These are phyloP conservation scores for Boletus semigastroideus DNA, from an alignment of 1,284 basidiomycete genomes.

Conservation along the genomic window DNA sequence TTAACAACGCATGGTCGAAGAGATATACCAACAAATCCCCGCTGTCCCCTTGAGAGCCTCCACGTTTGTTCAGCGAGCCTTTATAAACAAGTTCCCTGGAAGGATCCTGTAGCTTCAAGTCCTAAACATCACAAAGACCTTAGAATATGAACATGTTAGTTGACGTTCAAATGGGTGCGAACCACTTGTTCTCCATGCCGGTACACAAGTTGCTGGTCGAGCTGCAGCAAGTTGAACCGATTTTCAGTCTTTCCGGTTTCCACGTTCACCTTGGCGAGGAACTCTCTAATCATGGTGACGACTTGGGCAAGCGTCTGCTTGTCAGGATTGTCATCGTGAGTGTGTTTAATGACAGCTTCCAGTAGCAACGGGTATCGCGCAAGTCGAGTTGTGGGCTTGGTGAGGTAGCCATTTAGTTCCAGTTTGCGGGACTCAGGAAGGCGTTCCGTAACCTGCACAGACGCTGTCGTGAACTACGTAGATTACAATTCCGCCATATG, in stretches of 20 bases:
- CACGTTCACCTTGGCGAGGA: conserved; percentile 86
- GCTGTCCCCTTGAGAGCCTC: conserved; percentile 72
- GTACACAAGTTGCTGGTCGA: conserved; percentile 79
- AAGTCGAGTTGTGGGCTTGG: conserved; percentile 96
- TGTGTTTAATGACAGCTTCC: conserved; percentile 92
- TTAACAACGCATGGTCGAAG: conserved; percentile 95
- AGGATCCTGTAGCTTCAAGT: conserved; percentile 69
- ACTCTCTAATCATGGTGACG: conserved; percentile 78
- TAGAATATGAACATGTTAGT: not conserved
- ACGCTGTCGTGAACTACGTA: conserved; percentile 10
- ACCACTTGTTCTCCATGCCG: conserved; percentile 73
- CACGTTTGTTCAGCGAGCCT: conserved; percentile 90
- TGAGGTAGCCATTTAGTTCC: conserved; percentile 97
- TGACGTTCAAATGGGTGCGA: conserved; percentile 24
- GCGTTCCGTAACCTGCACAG: conserved; percentile 79
- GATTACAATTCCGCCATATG: not conserved
- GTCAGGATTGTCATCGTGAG: conserved; percentile 89
- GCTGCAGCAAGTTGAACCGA: conserved; percentile 71
- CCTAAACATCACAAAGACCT: conserved; percentile 44
- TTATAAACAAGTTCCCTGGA: conserved; percentile 91
- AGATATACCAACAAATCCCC: conserved; percentile 93
- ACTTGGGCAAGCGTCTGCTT: conserved; percentile 80
- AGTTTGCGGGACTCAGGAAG: conserved; percentile 94
- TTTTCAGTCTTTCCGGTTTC: conserved; percentile 61
- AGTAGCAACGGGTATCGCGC: conserved; percentile 94